phyloP scores from a whole-genome alignment of 441 rosid species.

The Caryocar brasiliense region DNA sequence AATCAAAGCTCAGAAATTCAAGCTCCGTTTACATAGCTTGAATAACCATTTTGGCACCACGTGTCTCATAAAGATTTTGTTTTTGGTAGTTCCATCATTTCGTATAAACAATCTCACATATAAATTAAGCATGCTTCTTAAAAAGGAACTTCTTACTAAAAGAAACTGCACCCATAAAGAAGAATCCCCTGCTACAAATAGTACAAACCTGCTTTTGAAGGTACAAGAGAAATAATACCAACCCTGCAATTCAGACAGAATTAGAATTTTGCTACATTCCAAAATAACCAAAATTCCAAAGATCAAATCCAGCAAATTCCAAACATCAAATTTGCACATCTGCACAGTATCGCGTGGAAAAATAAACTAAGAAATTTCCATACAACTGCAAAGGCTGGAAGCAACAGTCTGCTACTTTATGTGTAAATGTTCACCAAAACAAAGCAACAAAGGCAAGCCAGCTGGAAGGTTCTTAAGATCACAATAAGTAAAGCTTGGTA shows the following conservation, averaged over 20 bases:
- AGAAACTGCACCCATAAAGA: no score
- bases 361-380: conserved; percentile 19
- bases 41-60: no score
- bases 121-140: no score
- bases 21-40: no score
- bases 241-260: conserved; percentile 12
- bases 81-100: no score
- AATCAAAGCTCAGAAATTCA: no score
- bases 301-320: conserved; percentile 7
- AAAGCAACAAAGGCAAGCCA: conserved; percentile 36
- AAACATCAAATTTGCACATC: conserved; percentile 6
- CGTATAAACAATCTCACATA: no score
- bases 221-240: neutral
- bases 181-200: no score
- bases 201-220: no score
- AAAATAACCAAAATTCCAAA: conserved; percentile 5
- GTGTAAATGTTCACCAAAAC: conserved; percentile 25
- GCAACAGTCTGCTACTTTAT: conserved; percentile 34
- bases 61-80: no score
- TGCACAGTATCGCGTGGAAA: conserved; percentile 3
- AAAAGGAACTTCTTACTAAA: no score
- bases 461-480: conserved; percentile 56
- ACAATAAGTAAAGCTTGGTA: conserved; percentile 49
- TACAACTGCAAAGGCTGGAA: conserved; percentile 40
- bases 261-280: neutral